Conservation (phyloP, 176 grass and related monocot genomes). For the Rhynchospora pubera region DNA sequence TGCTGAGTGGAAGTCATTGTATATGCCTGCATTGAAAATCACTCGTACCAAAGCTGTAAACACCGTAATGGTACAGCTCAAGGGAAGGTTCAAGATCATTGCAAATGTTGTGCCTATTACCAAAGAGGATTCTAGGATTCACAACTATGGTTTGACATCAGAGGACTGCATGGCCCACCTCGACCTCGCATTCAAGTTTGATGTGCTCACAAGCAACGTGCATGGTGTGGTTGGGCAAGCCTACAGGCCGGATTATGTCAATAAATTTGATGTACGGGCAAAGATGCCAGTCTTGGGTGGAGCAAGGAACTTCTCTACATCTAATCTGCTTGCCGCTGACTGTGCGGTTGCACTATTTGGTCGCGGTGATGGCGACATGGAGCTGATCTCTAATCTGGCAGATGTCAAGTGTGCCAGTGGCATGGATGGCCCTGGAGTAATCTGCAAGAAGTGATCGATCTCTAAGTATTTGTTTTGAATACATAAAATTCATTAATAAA, state of each 20-base stretch:
- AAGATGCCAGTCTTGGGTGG: conserved; percentile 20
- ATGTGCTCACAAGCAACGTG: background rate
- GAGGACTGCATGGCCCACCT: conserved; percentile 17
- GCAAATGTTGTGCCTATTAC: conserved; percentile 12
- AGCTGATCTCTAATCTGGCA: conserved; percentile 4
- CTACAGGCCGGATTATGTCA: conserved; percentile 2
- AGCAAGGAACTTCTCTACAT: background rate
- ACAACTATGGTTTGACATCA: background rate
- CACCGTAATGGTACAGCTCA: background rate
- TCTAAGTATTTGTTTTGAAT: background rate
- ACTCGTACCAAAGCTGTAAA: background rate
- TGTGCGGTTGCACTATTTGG: background rate
- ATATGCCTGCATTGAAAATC: background rate
- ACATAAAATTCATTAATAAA: too few species aligned
- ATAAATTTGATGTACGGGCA: background rate
- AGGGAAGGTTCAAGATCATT: conserved; percentile 13
- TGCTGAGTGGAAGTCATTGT: background rate
- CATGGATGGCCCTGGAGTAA: conserved; percentile 1
- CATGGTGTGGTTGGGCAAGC: conserved; percentile 15
- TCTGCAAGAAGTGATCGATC: conserved; percentile 14
- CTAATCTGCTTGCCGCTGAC: conserved; percentile 1
- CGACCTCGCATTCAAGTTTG: background rate
- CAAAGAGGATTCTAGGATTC: conserved; percentile 19
- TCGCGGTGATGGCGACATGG: background rate
- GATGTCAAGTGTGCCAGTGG: background rate